A percentile compares a stretch with the other conserved stretches of the same genome.
These are phyloP conservation scores for Thalassiosira exigua DNA, from an alignment of 352 stramenopile species.

Conservation along the genomic window DNA sequence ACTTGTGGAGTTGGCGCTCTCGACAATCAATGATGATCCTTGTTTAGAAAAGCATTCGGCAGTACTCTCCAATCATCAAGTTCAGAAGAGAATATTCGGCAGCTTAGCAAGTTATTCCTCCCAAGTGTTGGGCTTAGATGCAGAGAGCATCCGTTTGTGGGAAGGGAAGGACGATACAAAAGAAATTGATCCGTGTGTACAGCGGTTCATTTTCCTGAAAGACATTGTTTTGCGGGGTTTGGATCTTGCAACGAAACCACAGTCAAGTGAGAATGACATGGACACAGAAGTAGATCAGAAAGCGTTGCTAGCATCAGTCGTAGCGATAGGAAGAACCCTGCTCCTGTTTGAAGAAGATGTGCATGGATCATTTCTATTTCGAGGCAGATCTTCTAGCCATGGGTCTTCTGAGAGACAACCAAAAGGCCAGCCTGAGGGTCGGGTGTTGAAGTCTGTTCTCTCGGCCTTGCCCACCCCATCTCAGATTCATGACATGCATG, in stretches of 20 bases:
- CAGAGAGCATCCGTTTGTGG: constrained; percentile 49
- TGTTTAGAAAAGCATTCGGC: neutral
- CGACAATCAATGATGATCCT: constrained; percentile 14
- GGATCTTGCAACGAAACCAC: constrained; percentile 7
- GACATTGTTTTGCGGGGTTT: constrained; percentile 35
- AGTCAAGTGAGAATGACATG: too few relatives aligned
- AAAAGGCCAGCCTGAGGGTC: neutral
- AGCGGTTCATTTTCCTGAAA: constrained; percentile 40
- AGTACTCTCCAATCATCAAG: constrained; percentile 20
- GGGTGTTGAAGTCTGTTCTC: constrained; percentile 37
- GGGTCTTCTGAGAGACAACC: constrained; percentile 12
- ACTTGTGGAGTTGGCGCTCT: constrained; percentile 42
- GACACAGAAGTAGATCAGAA: constrained; percentile 17
- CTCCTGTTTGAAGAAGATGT: constrained; percentile 56
- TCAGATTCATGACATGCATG: constrained; percentile 34
- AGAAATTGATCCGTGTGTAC: constrained; percentile 11
- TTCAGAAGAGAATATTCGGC: constrained; percentile 41
- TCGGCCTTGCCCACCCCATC: constrained; percentile 30
- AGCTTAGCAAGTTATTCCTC: constrained; percentile 49
- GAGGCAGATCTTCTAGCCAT: constrained; percentile 13
- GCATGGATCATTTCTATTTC: constrained; percentile 55
- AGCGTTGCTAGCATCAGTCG: constrained; percentile 25
- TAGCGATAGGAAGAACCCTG: constrained; percentile 25
- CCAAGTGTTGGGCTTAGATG: constrained; percentile 46
- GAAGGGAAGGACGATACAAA: constrained; percentile 22